These are phyloP conservation scores for Aspergillus sp. DNA, from an alignment of 2,329 filamentous ascomycete genomes.

Conservation along the genomic window DNA sequence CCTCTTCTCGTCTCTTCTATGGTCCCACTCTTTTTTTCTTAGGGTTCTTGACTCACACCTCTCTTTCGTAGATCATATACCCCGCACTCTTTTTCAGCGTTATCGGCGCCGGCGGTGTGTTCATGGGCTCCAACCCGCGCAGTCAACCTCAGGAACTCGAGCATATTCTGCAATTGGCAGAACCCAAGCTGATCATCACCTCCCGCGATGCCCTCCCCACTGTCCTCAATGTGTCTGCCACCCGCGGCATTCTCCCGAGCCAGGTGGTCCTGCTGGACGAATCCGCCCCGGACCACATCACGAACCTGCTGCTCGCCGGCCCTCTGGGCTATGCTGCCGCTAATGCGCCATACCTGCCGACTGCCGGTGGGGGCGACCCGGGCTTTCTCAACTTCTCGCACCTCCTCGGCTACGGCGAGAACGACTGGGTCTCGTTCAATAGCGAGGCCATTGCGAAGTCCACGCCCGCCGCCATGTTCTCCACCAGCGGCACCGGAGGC, in stretches of 20 bases:
- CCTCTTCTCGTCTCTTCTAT: slow-evolving; percentile 3
- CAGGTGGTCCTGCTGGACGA: slow-evolving; percentile 39
- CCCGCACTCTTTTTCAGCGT: slow-evolving; percentile 37
- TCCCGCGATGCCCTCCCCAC: slow-evolving; percentile 36
- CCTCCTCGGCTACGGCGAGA: slow-evolving; percentile 44
- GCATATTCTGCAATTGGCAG: slow-evolving; percentile 45
- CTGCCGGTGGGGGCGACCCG: slow-evolving; percentile 8
- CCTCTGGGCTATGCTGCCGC: slow-evolving; percentile 20
- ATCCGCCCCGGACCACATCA: slow-evolving; percentile 25
- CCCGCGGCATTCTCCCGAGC: slow-evolving; percentile 28
- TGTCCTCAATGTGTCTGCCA: slow-evolving; percentile 32
- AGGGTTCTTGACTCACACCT: slow-evolving; percentile 14
- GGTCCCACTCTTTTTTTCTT: neutral
- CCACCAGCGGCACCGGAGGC: slow-evolving; percentile 59
- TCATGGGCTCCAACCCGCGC: slow-evolving; percentile 51
- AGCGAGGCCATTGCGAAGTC: slow-evolving; percentile 41
- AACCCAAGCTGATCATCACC: slow-evolving; percentile 47
- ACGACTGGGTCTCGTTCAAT: slow-evolving; percentile 49
- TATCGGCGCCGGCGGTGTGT: slow-evolving; percentile 48
- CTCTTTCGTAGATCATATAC: slow-evolving; percentile 33
- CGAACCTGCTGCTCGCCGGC: slow-evolving; percentile 26
- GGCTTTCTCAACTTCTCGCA: slow-evolving; percentile 28
- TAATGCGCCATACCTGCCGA: slow-evolving; percentile 14
- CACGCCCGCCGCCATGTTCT: slow-evolving; percentile 51
- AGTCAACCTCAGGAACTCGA: slow-evolving; percentile 48